These are phyloP conservation scores for Lyophyllum shimeji DNA, from an alignment of 768 basidiomycete genomes.

Conservation along the genomic window DNA sequence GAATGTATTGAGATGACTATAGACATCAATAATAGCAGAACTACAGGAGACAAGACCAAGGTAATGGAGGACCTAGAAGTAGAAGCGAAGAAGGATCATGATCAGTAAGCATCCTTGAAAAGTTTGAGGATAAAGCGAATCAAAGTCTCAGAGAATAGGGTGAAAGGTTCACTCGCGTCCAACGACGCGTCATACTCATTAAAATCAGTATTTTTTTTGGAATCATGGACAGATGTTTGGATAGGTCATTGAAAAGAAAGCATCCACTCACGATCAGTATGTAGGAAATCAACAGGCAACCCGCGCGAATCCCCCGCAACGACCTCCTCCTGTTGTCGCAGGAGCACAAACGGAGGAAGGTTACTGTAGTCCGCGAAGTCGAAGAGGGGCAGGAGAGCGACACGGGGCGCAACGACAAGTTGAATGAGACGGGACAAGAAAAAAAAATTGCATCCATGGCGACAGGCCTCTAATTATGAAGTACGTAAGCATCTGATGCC, in stretches of 20 bases:
- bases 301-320: no score
- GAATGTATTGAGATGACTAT: background rate
- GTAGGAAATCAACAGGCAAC: background rate
- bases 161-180: slow-evolving; percentile 29
- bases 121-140: slow-evolving; percentile 1
- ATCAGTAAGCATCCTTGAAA: background rate
- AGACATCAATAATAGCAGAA: background rate
- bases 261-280: background rate
- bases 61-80: background rate
- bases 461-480: no score
- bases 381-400: background rate
- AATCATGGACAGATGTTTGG: slow-evolving; percentile 37
- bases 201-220: slow-evolving; percentile 45
- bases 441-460: background rate
- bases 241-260: background rate
- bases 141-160: slow-evolving; percentile 35
- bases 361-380: background rate
- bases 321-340: no score
- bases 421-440: background rate
- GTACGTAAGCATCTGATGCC: no score
- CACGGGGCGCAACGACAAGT: background rate
- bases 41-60: background rate
- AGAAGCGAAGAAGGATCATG: background rate
- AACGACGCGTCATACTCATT: slow-evolving; percentile 45
- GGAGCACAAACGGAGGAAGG: background rate